Evolutionary conservation across 495 filamentous ascomycete genomes (phyloP).

Genomic region (Penicillium cosmopolitanum): DNA sequence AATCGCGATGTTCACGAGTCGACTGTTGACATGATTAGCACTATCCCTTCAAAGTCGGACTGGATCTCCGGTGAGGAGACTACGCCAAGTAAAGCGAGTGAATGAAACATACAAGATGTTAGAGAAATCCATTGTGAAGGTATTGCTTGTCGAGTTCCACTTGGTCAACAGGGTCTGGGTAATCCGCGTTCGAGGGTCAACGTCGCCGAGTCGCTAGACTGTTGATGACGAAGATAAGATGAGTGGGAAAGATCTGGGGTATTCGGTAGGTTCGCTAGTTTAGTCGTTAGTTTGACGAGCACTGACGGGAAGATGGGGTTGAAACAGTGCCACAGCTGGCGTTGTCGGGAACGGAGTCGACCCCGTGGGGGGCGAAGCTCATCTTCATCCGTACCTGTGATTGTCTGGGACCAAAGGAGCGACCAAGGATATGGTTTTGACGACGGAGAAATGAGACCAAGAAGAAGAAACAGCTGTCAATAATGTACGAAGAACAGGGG

Average conservation of each 20-base stretch:
- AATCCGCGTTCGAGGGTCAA: slow-evolving; percentile 10
- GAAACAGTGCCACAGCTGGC: slow-evolving; percentile 7
- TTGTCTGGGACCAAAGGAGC: slow-evolving; percentile 3
- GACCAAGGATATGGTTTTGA: background rate
- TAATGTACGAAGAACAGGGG: slow-evolving; percentile 24
- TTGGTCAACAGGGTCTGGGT: slow-evolving; percentile 18
- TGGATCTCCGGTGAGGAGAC: background rate
- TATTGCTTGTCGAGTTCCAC: slow-evolving; percentile 2
- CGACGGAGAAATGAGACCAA: slow-evolving; percentile 6
- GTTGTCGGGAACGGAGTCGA: slow-evolving; percentile 4
- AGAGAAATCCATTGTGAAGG: slow-evolving; percentile 55
- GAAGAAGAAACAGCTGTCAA: slow-evolving; percentile 1
- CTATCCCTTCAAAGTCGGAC: background rate
- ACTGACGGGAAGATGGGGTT: slow-evolving; percentile 4
- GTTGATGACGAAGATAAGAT: background rate
- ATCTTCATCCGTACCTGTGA: slow-evolving; percentile 3
- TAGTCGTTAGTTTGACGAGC: slow-evolving; percentile 18
- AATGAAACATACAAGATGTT: slow-evolving; percentile 58
- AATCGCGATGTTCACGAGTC: slow-evolving; percentile 89
- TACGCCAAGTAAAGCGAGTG: background rate
- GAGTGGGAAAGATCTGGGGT: slow-evolving; percentile 1
- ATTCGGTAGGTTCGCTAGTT: slow-evolving; percentile 17
- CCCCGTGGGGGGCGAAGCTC: slow-evolving; percentile 3
- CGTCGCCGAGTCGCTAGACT: slow-evolving; percentile 15
- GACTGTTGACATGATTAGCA: slow-evolving; percentile 54